These are phyloP conservation scores for Pythium oligandrum DNA, from an alignment of 352 stramenopile genomes.

Conservation along the genomic window DNA sequence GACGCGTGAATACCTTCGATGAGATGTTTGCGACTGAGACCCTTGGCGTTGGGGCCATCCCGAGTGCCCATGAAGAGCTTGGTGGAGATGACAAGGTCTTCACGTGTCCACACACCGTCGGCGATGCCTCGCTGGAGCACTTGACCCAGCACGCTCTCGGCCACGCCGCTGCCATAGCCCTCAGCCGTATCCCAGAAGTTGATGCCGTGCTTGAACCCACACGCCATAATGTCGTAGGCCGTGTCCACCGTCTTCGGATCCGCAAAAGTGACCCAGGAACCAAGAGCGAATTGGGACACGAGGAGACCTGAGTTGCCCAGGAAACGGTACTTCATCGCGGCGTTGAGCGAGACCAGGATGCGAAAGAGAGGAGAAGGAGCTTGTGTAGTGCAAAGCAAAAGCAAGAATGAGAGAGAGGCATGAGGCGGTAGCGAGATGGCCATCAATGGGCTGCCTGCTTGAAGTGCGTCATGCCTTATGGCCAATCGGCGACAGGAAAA, in stretches of 20 bases:
- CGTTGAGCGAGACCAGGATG: too few relatives aligned
- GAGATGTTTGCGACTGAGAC: constrained; percentile 40
- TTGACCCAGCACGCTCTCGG: constrained; percentile 30
- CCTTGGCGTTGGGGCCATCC: constrained; percentile 18
- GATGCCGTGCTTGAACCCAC: constrained; percentile 33
- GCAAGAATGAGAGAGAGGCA: too few relatives aligned
- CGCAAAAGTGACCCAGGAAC: constrained; percentile 10
- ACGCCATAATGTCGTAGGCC: constrained; percentile 28
- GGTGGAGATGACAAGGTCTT: constrained; percentile 52
- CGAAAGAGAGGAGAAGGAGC: too few relatives aligned
- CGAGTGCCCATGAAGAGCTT: constrained; percentile 49
- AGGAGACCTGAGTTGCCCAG: constrained; percentile 20
- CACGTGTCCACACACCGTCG: constrained; percentile 20
- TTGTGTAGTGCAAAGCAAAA: too few relatives aligned
- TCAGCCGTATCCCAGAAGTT: constrained; percentile 59
- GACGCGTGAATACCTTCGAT: constrained; percentile 37
- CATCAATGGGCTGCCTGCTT: too few relatives aligned
- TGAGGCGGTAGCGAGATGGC: too few relatives aligned
- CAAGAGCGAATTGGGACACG: constrained; percentile 13
- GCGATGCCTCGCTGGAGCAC: constrained; percentile 20
- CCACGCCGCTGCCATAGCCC: constrained; percentile 23
- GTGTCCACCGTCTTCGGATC: not conserved
- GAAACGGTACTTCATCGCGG: constrained; percentile 19
- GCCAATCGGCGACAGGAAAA: too few relatives aligned
- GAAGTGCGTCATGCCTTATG: too few relatives aligned